phyloP scores from a whole-genome alignment of 1,139 yeast genomes.

The Debaryomyces nepalensis region DNA sequence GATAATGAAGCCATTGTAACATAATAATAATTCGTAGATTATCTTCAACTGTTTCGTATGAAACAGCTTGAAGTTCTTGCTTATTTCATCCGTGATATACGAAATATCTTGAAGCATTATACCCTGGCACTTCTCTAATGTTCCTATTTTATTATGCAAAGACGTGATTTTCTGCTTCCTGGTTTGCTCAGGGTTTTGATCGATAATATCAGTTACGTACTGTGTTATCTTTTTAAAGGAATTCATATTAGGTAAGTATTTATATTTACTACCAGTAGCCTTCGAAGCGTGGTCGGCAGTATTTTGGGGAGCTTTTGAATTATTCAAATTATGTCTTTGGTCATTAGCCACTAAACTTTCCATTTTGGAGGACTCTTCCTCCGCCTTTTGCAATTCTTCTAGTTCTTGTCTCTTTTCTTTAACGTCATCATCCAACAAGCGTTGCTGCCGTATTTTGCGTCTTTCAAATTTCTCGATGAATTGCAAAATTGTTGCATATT shows the following conservation, averaged over 20 bases:
- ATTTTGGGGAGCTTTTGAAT: constrained; percentile 15
- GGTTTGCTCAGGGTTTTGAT: constrained; percentile 70
- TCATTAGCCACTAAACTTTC: constrained; percentile 38
- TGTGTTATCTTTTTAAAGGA: constrained; percentile 60
- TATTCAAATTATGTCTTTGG: constrained; percentile 35
- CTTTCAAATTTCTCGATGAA: constrained; percentile 71
- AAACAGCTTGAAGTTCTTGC: constrained; percentile 54
- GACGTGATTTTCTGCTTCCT: constrained; percentile 60
- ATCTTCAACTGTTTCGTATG: constrained; percentile 53
- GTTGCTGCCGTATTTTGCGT: constrained; percentile 69
- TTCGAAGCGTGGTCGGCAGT: neutral
- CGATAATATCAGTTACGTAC: constrained; percentile 70
- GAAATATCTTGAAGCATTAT: constrained; percentile 62
- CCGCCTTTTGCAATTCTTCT: constrained; percentile 45
- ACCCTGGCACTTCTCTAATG: constrained; percentile 59
- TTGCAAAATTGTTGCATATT: constrained; percentile 69
- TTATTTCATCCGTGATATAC: constrained; percentile 56
- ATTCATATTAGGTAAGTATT: constrained; percentile 31
- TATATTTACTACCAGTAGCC: constrained; percentile 20
- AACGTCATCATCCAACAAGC: constrained; percentile 59
- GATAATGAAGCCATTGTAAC: constrained; percentile 61
- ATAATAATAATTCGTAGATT: constrained; percentile 46
- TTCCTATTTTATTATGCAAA: constrained; percentile 55
- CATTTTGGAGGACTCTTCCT: constrained; percentile 43
- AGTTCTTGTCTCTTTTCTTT: constrained; percentile 49